A percentile compares a stretch with the other conserved stretches of the same genome.
Evolutionary conservation across 2,329 filamentous ascomycete genomes (phyloP).

Genomic region (Fusarium tricinctum): DNA sequence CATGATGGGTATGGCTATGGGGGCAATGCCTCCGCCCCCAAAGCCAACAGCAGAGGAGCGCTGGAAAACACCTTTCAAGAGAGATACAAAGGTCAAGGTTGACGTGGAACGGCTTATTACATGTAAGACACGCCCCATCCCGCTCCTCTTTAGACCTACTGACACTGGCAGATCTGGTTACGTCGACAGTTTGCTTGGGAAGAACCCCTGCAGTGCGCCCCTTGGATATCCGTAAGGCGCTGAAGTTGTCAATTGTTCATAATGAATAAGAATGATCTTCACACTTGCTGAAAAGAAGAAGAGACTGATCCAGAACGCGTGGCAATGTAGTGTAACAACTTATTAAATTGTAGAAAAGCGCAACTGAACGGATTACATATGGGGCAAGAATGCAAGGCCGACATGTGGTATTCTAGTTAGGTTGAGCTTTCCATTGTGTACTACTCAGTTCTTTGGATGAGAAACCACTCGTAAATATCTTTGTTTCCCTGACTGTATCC

Average conservation of each 20-base stretch:
- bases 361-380: no score
- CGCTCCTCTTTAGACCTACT: accelerated
- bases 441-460: no score
- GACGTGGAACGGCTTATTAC: slow-evolving; percentile 11
- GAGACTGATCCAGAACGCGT: accelerated
- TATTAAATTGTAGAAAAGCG: no score
- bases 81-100: slow-evolving; percentile 6
- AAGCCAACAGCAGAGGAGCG: background rate
- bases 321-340: no score
- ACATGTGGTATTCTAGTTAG: no score
- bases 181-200: slow-evolving; percentile 13
- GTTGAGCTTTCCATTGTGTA: no score
- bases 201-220: slow-evolving; percentile 14
- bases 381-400: no score
- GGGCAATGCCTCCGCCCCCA: background rate
- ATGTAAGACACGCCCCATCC: background rate
- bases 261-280: background rate
- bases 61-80: background rate
- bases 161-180: background rate
- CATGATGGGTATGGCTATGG: slow-evolving; percentile 12
- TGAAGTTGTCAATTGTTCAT: slow-evolving; percentile 2
- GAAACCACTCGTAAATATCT: no score
- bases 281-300: accelerated
- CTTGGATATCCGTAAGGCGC: slow-evolving; percentile 4
- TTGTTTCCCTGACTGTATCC: accelerated